Evolutionary conservation across 768 basidiomycete species (phyloP).

Genomic region (Termitomyces sp.): DNA sequence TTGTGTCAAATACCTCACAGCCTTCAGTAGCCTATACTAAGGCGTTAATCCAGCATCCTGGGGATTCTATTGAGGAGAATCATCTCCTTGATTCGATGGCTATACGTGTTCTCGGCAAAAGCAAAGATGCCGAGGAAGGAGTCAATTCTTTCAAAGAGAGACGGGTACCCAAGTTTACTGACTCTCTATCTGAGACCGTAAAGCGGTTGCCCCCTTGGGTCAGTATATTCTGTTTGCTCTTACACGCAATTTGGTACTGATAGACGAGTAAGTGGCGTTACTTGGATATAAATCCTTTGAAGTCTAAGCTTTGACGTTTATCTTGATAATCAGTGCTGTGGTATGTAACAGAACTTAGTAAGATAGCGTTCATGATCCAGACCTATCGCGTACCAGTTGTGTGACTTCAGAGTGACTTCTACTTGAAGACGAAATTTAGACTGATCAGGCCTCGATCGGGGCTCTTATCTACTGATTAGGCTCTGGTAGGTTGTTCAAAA

Average conservation of each 20-base stretch:
- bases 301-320: conserved; percentile 10
- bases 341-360: too few species aligned
- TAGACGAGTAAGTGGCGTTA: conserved; percentile 9
- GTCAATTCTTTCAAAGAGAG: conserved; percentile 43
- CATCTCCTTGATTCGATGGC: conserved; percentile 48
- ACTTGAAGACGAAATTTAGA: too few species aligned
- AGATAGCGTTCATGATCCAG: too few species aligned
- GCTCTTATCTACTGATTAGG: too few species aligned
- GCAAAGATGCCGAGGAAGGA: conserved; percentile 42
- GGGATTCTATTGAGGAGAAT: conserved; percentile 45
- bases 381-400: too few species aligned
- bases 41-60: conserved; percentile 45
- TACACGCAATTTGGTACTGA: not conserved
- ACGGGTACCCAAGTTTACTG: conserved; percentile 38
- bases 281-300: conserved; percentile 12
- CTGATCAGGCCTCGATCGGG: too few species aligned
- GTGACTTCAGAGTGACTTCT: too few species aligned
- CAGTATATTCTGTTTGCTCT: conserved; percentile 11
- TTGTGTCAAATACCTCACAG: conserved; percentile 46
- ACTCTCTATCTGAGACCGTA: conserved; percentile 35
- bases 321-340: not conserved
- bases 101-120: conserved; percentile 32
- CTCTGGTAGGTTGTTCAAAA: too few species aligned
- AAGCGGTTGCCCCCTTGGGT: conserved; percentile 51
- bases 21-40: conserved; percentile 47